Conservation (phyloP, 495 filamentous ascomycete genomes). For the Penicillium steckii region DNA sequence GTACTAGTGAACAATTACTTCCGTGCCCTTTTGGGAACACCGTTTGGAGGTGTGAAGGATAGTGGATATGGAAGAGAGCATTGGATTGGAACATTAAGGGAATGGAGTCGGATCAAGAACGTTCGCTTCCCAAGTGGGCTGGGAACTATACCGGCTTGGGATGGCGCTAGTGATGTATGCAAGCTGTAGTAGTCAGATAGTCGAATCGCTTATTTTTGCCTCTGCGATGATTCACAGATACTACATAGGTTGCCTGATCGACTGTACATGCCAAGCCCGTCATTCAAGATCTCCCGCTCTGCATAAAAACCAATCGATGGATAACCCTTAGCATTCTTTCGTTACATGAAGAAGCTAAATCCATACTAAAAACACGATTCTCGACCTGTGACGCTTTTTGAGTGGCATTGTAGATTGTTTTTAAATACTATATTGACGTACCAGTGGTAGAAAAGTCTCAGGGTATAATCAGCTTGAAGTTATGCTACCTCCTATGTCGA, state of each 20-base stretch:
- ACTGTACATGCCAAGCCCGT: background rate
- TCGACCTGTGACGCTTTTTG: too few species aligned
- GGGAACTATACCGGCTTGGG: constrained; percentile 1
- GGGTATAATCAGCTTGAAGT: too few species aligned
- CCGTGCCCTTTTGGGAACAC: constrained; percentile 5
- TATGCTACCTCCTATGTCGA: too few species aligned
- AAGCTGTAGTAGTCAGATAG: background rate
- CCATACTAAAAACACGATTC: background rate
- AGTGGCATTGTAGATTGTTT: too few species aligned
- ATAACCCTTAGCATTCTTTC: background rate
- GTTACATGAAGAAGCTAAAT: background rate
- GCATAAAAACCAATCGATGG: background rate
- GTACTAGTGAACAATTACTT: constrained; percentile 21
- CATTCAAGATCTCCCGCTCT: background rate
- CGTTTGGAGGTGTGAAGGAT: constrained; percentile 3
- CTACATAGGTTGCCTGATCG: background rate
- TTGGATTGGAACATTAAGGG: constrained; percentile 4
- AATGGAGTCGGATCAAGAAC: constrained; percentile 1
- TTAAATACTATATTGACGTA: too few species aligned
- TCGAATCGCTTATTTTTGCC: too few species aligned
- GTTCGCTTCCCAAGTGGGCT: constrained; percentile 2
- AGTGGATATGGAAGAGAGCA: constrained; percentile 6
- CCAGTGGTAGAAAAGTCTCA: too few species aligned
- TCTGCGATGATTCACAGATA: too few species aligned
- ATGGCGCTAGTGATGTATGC: constrained; percentile 1